A percentile compares a stretch with the other conserved stretches of the same genome.
phyloP scores from a whole-genome alignment of 345 rosid species.

The Eucalyptus victrix region DNA sequence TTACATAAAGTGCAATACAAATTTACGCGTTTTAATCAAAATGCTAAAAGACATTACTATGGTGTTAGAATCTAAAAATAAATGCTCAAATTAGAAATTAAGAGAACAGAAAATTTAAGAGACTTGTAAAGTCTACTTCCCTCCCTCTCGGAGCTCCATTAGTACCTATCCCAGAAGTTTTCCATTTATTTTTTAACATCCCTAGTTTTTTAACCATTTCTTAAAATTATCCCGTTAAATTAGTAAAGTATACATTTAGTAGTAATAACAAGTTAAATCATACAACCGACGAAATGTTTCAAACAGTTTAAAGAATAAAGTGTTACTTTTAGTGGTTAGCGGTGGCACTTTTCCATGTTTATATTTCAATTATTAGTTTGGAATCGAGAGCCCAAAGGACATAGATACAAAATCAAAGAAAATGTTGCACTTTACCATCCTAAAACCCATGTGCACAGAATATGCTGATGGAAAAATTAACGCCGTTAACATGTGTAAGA shows the following conservation, averaged over 20 bases:
- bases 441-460: not conserved
- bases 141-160: not conserved
- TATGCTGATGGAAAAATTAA: not conserved
- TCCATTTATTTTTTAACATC: not conserved
- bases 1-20: not conserved
- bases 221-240: not conserved
- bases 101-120: not conserved
- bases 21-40: not conserved
- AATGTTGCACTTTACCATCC: not conserved
- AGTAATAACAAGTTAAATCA: not conserved
- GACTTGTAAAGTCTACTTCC: not conserved
- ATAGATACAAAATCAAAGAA: not conserved
- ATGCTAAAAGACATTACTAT: not conserved
- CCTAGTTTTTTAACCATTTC: not conserved
- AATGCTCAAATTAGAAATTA: not conserved
- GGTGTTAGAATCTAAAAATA: not conserved
- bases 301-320: not conserved
- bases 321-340: not conserved
- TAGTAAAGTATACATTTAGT: not conserved
- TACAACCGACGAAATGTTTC: not conserved
- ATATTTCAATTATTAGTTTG: not conserved
- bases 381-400: not conserved
- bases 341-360: not conserved
- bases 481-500: not conserved
- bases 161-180: not conserved